Conservation (phyloP, 2,329 filamentous ascomycete genomes). For the Hortaea werneckii region DNA sequence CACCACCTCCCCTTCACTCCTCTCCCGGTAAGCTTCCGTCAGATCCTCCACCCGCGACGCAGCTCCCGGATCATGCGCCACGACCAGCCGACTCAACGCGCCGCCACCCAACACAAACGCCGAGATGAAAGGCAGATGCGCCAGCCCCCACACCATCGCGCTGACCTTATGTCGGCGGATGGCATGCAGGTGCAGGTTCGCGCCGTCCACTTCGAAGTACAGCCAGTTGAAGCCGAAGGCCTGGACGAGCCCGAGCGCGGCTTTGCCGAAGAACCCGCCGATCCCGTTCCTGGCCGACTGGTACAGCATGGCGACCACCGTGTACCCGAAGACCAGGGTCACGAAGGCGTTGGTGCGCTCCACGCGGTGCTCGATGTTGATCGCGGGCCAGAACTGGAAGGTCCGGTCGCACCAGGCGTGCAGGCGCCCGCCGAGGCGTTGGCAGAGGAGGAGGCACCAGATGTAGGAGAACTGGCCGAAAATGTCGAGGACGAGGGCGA, state of each 20-base stretch:
- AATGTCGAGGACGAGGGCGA: slow-evolving; percentile 47
- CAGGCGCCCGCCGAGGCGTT: slow-evolving; percentile 10
- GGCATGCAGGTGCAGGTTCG: slow-evolving; percentile 49
- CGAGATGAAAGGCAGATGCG: slow-evolving; percentile 55
- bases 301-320: slow-evolving; percentile 51
- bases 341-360: slow-evolving; percentile 57
- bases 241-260: slow-evolving; percentile 31
- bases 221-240: slow-evolving; percentile 27
- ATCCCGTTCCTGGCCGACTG: slow-evolving; percentile 45
- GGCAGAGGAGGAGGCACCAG: slow-evolving; percentile 21
- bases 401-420: slow-evolving; percentile 21
- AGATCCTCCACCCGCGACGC: slow-evolving; percentile 41
- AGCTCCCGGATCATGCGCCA: slow-evolving; percentile 46
- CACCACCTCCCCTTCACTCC: slow-evolving; percentile 42
- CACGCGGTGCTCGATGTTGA: slow-evolving; percentile 57
- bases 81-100: slow-evolving; percentile 48
- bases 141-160: slow-evolving; percentile 45
- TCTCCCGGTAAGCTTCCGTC: slow-evolving; percentile 40
- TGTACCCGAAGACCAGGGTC: slow-evolving; percentile 54
- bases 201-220: slow-evolving; percentile 44
- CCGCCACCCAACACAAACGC: slow-evolving; percentile 50
- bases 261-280: slow-evolving; percentile 53
- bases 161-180: slow-evolving; percentile 40
- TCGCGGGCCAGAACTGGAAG: slow-evolving; percentile 49
- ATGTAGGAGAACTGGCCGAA: slow-evolving; percentile 38